Conservation (phyloP, 1,284 basidiomycete genomes). For the Fistulinella cinereoalba region DNA sequence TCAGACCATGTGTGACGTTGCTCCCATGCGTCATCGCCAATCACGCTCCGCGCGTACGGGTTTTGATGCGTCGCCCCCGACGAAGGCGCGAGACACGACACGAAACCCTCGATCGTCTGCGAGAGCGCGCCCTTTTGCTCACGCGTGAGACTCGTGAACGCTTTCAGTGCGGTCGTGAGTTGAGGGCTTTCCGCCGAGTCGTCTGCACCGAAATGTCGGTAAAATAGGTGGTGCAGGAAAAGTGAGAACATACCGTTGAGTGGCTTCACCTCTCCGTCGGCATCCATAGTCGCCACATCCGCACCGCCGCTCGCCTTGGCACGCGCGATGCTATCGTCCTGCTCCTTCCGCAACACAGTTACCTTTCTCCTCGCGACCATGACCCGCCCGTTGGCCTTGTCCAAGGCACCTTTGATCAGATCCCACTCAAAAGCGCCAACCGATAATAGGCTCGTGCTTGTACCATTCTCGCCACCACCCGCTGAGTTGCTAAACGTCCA, state of each 20-base stretch:
- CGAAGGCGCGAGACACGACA: constrained; percentile 53
- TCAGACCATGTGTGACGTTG: constrained; percentile 65
- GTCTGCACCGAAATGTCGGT: constrained; percentile 30
- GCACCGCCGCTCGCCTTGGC: constrained; percentile 59
- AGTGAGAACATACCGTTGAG: constrained; percentile 21
- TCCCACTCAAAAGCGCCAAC: constrained; percentile 78
- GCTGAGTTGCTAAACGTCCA: constrained; percentile 74
- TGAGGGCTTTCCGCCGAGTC: constrained; percentile 62
- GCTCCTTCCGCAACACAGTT: constrained; percentile 74
- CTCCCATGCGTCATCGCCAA: constrained; percentile 63
- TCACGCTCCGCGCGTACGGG: constrained; percentile 46
- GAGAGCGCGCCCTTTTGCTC: constrained; percentile 74
- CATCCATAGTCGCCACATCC: constrained; percentile 56
- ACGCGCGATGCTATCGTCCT: constrained; percentile 78
- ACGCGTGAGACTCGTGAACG: constrained; percentile 64
- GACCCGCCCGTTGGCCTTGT: constrained; percentile 88
- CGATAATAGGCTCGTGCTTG: constrained; percentile 34
- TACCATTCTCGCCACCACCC: constrained; percentile 18
- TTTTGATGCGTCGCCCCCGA: constrained; percentile 42
- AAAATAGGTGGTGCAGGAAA: neutral
- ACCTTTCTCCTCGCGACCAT: constrained; percentile 73
- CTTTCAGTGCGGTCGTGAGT: constrained; percentile 66
- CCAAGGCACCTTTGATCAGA: constrained; percentile 73
- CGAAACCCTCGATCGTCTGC: constrained; percentile 67
- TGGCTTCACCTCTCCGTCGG: constrained; percentile 63